These are phyloP conservation scores for Rhizophora apiculata DNA, from an alignment of 345 rosid species.

Conservation along the genomic window DNA sequence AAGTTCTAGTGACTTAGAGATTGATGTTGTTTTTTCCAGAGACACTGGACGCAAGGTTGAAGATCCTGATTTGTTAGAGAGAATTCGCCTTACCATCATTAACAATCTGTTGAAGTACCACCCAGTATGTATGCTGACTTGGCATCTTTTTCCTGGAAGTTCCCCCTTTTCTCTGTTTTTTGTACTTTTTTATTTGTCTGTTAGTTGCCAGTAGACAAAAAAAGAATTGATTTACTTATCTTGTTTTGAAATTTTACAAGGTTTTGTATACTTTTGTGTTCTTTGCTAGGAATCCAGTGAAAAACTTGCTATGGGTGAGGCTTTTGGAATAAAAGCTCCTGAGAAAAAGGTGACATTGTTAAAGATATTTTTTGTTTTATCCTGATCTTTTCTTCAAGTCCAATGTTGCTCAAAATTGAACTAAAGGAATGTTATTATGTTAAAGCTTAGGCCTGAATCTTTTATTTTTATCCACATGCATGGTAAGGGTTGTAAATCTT, in stretches of 20 bases:
- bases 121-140: constrained; percentile 58
- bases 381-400: neutral
- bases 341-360: constrained; percentile 59
- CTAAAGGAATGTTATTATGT: neutral
- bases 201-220: neutral
- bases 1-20: constrained; percentile 18
- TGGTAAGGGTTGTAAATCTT: neutral
- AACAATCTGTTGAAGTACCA: constrained; percentile 94
- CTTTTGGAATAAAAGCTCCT: constrained; percentile 89
- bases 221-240: neutral
- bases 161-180: neutral
- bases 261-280: constrained; percentile 5
- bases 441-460: neutral
- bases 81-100: constrained; percentile 85
- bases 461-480: neutral
- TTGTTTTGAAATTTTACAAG: neutral
- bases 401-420: neutral
- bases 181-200: neutral
- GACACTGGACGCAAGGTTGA: constrained; percentile 95
- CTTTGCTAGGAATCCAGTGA: constrained; percentile 76
- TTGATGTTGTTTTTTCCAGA: constrained; percentile 32
- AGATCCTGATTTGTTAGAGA: constrained; percentile 86
- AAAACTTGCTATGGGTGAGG: constrained; percentile 93
- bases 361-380: neutral
- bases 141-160: neutral